Base-by-base conservation (phyloP, 768 basidiomycete genomes). In the Solioccasus polychromus region DNA sequence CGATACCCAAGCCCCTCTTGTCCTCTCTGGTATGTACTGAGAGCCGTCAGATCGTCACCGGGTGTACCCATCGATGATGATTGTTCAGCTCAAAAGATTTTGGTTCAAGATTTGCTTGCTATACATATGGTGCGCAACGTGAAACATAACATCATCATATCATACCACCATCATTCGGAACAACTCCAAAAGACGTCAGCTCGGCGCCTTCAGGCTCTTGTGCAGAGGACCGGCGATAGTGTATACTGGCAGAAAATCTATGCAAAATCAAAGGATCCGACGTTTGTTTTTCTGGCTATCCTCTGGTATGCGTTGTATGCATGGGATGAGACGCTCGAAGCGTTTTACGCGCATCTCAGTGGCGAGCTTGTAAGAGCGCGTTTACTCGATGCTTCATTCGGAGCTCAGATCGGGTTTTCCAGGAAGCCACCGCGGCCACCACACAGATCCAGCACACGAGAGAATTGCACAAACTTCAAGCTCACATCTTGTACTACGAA, bases 261-360 rank as follows among this genome's bases (percentile, higher is more conserved):
- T 12, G 30, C 11, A 0, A 54, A 53, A 39, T 62, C 67, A 1
- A 55, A 39, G 35, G 68, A 71, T 38, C 64, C 67, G 2, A 68
- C 66, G 0, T 60, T 69, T 19, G 41, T 68, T 8, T 60, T 68
- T 18, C 60, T 69, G 19, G 67, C 74, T 38, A 61, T 75, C 7
- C 58, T 82, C 19, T 82, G 80, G 81, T 79, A 80, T 45, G 73
- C 78, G 1, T 53, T 81, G 22, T 82, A 82, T 54, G 72, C 79
- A 1, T 82, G 81, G 79, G 81, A 82, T 38, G 78, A 83, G 57
- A 63, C 77, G 0, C 66, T 81, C 20, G 79, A 81, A 52, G 61
- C 64, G 12, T 53, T 82, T 28, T 80, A 79, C 45, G 50, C 54
- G 8, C 76, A 82, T 52, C 71, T 82, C 18, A 75, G 71, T 45